Conservation (phyloP, 139 green algal genomes). For the Coccomyxa sp. region DNA sequence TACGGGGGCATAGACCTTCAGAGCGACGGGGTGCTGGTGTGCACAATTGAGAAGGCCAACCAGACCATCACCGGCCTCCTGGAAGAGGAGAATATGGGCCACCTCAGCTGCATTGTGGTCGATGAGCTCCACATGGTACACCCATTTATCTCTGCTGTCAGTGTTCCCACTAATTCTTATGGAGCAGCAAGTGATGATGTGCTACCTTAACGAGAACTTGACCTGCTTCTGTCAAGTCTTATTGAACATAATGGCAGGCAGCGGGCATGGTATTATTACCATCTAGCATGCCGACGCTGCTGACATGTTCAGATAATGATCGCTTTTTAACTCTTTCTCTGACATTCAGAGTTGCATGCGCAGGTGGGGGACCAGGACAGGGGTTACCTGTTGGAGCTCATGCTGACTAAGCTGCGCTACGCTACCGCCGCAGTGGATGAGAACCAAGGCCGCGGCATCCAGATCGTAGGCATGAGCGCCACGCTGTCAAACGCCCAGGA, state of each 20-base stretch:
- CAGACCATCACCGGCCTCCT: constrained; percentile 47
- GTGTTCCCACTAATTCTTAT: neutral
- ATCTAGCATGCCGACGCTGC: no score
- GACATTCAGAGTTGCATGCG: no score
- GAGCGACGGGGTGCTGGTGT: constrained; percentile 67
- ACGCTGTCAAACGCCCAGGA: constrained; percentile 85
- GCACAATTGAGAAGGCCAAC: constrained; percentile 87
- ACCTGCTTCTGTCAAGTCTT: no score
- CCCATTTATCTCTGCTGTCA: neutral
- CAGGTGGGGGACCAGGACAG: constrained; percentile 71
- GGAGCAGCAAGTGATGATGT: no score
- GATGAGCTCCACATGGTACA: constrained; percentile 92
- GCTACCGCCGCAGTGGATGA: neutral
- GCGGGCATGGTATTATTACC: no score
- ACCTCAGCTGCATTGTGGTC: constrained; percentile 61
- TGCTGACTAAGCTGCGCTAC: constrained; percentile 95
- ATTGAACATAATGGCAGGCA: no score
- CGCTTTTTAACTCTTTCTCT: no score
- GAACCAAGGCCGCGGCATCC: constrained; percentile 34
- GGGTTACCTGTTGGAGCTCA: constrained; percentile 92
- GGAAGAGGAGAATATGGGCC: constrained; percentile 27
- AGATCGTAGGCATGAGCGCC: constrained; percentile 96
- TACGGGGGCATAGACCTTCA: neutral
- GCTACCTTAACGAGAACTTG: no score
- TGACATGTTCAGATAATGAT: no score